Evolutionary conservation across 2,329 filamentous ascomycete species (phyloP).

Genomic region (Capronia coronata): DNA sequence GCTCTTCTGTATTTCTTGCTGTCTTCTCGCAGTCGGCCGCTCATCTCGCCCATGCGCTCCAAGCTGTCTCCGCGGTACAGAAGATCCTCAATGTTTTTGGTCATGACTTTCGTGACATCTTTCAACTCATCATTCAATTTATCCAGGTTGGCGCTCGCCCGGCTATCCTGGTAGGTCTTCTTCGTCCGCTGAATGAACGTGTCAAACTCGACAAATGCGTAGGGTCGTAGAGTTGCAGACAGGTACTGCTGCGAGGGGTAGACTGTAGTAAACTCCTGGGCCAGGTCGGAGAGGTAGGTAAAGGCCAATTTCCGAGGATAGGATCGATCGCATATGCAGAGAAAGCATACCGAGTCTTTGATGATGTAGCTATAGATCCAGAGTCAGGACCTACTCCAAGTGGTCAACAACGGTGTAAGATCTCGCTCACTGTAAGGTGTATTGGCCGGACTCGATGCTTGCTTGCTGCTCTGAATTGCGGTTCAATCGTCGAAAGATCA

Average conservation of each 20-base stretch:
- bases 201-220: conserved; percentile 97
- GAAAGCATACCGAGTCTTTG: conserved; percentile 74
- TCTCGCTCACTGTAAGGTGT: conserved; percentile 72
- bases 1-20: conserved; percentile 90
- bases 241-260: conserved; percentile 70
- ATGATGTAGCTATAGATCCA: conserved; percentile 65
- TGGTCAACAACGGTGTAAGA: neutral
- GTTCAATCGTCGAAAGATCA: conserved; percentile 80
- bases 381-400: conserved; percentile 1
- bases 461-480: conserved; percentile 86
- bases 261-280: conserved; percentile 80
- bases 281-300: conserved; percentile 91
- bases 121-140: conserved; percentile 94
- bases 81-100: conserved; percentile 98
- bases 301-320: conserved; percentile 98
- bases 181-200: conserved; percentile 92
- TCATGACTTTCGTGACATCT: conserved; percentile 99
- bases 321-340: conserved; percentile 85
- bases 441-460: conserved; percentile 77
- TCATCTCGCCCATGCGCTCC: conserved; percentile 96
- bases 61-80: conserved; percentile 89
- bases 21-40: conserved; percentile 77
- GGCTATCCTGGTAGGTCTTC: conserved; percentile 85
- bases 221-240: conserved; percentile 70
- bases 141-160: conserved; percentile 86